Base-by-base conservation (phyloP, 129 eudicot species). In the Flaveria sonorensis region DNA sequence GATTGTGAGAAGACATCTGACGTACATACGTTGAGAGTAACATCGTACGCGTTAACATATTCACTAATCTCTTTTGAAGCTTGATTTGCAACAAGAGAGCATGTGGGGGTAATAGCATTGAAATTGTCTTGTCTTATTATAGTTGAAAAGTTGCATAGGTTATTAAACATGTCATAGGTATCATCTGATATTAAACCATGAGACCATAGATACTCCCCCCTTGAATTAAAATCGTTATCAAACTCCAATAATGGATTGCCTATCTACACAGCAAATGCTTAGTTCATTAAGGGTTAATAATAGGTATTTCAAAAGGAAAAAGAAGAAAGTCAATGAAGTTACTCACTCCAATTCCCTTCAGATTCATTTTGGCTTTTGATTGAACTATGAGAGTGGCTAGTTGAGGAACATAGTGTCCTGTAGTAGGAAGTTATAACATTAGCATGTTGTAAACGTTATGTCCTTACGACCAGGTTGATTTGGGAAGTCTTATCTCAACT, bases 391-490 rank as follows among this genome's bases (percentile, higher is more conserved):
- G 89, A 10, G 81, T 60, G 4, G 98, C 98, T 19, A 92, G 89
- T 73, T 92, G 94, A 69, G 98, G 98, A 71, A 92, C 96, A 88
- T 90, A 92, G 81, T 92, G 98, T 69, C 98, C 98, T 92, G 82
- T 46, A 72, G 36, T 68, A 62, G 16, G 75, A 15, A 14, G 36
- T 64, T 40, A 53, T 46, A 21, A 45, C 55, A 30, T 66, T 20
- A 64, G 80, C 72, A 45, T 59, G 24, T 14, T 45, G 57, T 43
- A 68, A 42, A 3, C 14, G 18, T 16, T 45, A 66, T 32, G 6
- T 30, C 40, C 7, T 57, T 20, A 57, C 10, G 63, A 20, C 20
- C 16, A 7, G 15, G 30, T 57, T 13, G 14, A 57, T 19, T 20
- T 8, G 14, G 14, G 63, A 53, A 57, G 15, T 7, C 43, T 66